These are phyloP conservation scores for Neurospora sp. DNA, from an alignment of 495 filamentous ascomycete genomes.

Conservation along the genomic window DNA sequence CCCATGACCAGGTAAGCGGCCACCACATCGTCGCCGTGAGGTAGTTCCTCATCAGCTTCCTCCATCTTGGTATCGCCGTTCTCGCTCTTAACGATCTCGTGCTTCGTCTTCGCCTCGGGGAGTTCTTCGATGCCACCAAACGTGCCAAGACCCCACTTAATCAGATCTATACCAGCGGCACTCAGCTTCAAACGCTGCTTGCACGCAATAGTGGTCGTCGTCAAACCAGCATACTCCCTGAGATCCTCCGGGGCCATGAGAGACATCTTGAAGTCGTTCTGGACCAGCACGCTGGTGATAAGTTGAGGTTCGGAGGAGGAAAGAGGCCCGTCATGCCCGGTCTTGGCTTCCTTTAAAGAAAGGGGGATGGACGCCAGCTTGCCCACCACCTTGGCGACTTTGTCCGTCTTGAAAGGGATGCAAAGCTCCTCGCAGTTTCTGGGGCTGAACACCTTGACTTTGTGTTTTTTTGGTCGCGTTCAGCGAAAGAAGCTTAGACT, in stretches of 20 bases:
- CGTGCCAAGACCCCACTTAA: slow-evolving; percentile 88
- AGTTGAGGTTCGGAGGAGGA: slow-evolving; percentile 37
- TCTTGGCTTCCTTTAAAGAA: slow-evolving; percentile 15
- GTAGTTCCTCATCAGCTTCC: slow-evolving; percentile 49
- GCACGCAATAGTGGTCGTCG: slow-evolving; percentile 85
- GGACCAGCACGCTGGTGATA: slow-evolving; percentile 83
- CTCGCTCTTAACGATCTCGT: slow-evolving; percentile 35
- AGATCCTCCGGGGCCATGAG: slow-evolving; percentile 95
- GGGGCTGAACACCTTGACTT: slow-evolving; percentile 85
- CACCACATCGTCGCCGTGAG: slow-evolving; percentile 24
- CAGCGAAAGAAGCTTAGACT: slow-evolving; percentile 84
- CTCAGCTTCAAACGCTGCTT: slow-evolving; percentile 77
- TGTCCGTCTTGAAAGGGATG: slow-evolving; percentile 93
- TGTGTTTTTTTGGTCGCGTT: slow-evolving; percentile 69
- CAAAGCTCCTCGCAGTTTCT: slow-evolving; percentile 91
- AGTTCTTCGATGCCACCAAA: slow-evolving; percentile 79
- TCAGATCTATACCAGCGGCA: slow-evolving; percentile 81
- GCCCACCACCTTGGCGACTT: slow-evolving; percentile 91
- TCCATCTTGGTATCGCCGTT: slow-evolving; percentile 43
- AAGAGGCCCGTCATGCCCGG: background rate
- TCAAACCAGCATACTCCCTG: slow-evolving; percentile 88
- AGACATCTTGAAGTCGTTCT: slow-evolving; percentile 92
- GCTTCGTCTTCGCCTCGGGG: slow-evolving; percentile 31
- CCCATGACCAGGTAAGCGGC: slow-evolving; percentile 81
- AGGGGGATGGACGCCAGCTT: slow-evolving; percentile 77